Base-by-base conservation (phyloP, 208 protist species). In the Strigomonas culicis region DNA sequence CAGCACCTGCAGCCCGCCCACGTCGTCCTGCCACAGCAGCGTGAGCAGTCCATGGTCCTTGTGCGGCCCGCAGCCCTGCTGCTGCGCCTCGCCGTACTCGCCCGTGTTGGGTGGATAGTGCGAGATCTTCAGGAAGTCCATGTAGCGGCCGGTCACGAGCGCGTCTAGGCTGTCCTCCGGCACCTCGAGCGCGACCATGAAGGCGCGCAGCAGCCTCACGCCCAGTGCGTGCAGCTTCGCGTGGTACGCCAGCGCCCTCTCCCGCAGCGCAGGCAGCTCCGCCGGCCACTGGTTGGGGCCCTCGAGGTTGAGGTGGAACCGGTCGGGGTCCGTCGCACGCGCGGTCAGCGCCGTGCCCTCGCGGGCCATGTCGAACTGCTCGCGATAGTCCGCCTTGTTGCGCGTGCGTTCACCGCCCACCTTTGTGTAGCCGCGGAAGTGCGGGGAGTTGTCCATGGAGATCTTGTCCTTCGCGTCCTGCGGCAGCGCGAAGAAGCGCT, bases 391-490 rank as follows among this genome's bases (percentile, higher is more conserved):
- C 6, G 52, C 34, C 51, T 60, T 68, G 51, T 68, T 68, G 52
- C 63, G 63, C 11, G 63, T 68, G 32, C 17, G 13, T 24, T 68
- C 63, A 22, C 36, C 52, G 21, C 63, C 52, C 2, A 21, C 39
- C 22, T 51, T 51, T 34, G 63, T 68, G 52, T 68, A 68, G 34
- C 63, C 63, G 44, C 63, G 63, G 52, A 68, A 68, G 51, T 68
- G 63, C 10, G 24, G 52, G 39, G 63, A 68, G 52, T 68, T 68
- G n/a, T 24, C 50, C 36, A 68, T 68, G 52, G 10, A 25, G 41
- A 58, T 47, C 55, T 68, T 34, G 44, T 68, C 63, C 63, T 68
- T 68, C 39, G 44, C 63, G 34, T 68, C 63, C 44, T 68, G 63
- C 1, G 63, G 63, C 36, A 68, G 63, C 7, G 49, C 50, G 51